These are phyloP conservation scores for Eragrostis nindensis DNA, from an alignment of 176 grass and related monocot species.

Conservation along the genomic window DNA sequence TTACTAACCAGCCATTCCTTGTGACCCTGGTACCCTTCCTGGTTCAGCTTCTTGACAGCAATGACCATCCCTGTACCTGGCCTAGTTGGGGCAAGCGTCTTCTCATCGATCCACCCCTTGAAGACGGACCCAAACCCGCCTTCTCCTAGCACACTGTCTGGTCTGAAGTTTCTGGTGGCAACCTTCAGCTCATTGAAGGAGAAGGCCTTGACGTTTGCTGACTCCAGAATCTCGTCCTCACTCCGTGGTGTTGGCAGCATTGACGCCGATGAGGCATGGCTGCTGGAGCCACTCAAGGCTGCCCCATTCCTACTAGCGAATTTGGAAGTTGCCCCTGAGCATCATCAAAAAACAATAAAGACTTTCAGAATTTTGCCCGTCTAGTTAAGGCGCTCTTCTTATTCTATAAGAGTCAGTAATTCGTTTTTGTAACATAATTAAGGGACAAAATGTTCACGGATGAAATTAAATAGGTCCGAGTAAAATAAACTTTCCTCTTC, in stretches of 20 bases:
- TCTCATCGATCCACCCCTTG: slow-evolving; percentile 87
- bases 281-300: slow-evolving; percentile 50
- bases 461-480: background rate
- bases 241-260: slow-evolving; percentile 57
- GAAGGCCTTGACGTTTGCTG: slow-evolving; percentile 68
- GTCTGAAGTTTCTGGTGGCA: slow-evolving; percentile 75
- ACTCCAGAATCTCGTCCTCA: slow-evolving; percentile 70
- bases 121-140: slow-evolving; percentile 77
- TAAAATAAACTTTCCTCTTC: background rate
- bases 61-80: slow-evolving; percentile 81
- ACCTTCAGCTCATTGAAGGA: slow-evolving; percentile 67
- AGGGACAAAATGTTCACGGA: background rate
- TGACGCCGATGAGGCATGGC: slow-evolving; percentile 40
- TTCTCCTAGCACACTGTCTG: slow-evolving; percentile 72
- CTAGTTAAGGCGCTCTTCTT: background rate
- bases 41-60: slow-evolving; percentile 84
- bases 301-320: slow-evolving; percentile 36
- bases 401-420: background rate
- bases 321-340: slow-evolving; percentile 48
- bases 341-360: background rate
- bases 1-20: slow-evolving; percentile 79
- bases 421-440: background rate
- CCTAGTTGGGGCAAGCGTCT: slow-evolving; percentile 53
- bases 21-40: slow-evolving; percentile 73
- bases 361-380: background rate